phyloP scores from a whole-genome alignment of 768 basidiomycete species.

The Pleurotus sapidus region DNA sequence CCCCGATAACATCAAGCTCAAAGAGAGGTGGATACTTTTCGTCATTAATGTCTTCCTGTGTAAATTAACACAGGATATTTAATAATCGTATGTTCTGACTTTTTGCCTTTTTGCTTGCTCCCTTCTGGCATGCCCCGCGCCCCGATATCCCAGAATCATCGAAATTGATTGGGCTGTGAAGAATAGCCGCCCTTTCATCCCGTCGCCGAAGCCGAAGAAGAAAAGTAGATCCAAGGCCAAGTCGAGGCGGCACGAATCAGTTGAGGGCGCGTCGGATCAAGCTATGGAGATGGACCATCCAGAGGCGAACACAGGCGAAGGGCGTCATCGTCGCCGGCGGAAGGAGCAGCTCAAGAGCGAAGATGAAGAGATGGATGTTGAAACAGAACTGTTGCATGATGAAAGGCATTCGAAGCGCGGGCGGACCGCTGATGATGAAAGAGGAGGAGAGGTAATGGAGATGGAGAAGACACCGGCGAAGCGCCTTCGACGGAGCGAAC shows the following conservation, averaged over 20 bases:
- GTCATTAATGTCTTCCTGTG: constrained; percentile 62
- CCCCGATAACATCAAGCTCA: constrained; percentile 82
- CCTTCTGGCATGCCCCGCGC: not conserved
- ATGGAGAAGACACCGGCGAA: constrained; percentile 17
- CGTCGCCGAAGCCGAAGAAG: constrained; percentile 47
- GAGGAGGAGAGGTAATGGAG: not conserved
- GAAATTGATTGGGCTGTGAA: constrained; percentile 80
- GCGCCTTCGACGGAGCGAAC: constrained; percentile 34
- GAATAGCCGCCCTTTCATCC: constrained; percentile 55
- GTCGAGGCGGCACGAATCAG: constrained; percentile 17
- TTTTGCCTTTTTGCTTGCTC: constrained; percentile 20
- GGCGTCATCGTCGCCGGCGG: no score
- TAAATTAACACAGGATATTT: constrained; percentile 41
- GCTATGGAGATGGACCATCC: not conserved
- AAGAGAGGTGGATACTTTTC: constrained; percentile 85
- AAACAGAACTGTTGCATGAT: no score
- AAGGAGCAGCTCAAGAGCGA: no score
- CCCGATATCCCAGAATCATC: constrained; percentile 57
- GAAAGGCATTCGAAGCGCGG: no score
- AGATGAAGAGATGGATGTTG: no score
- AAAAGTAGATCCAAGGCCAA: constrained; percentile 16
- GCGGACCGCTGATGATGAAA: not conserved
- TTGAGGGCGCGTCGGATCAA: constrained; percentile 13
- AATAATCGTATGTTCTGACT: constrained; percentile 28
- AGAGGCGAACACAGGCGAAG: no score